Conservation (phyloP, 441 rosid species). For the Aleurites moluccanus region DNA sequence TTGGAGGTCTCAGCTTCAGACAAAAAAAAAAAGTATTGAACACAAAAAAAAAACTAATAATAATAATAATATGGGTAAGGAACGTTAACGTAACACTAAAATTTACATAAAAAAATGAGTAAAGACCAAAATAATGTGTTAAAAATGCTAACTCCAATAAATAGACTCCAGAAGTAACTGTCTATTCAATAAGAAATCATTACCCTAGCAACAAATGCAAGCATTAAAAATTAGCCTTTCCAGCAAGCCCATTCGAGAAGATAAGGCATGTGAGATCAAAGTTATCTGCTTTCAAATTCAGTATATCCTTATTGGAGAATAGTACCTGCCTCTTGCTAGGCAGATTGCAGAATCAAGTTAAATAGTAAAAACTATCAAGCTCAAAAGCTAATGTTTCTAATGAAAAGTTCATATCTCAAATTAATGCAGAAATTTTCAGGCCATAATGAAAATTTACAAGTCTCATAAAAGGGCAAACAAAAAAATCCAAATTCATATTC, state of each 20-base stretch:
- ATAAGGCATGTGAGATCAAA: not conserved
- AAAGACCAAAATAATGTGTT: conserved; percentile 1
- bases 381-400: not conserved
- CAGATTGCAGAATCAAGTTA: not conserved
- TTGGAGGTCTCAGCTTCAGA: not conserved
- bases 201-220: not conserved
- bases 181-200: not conserved
- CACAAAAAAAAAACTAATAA: no score
- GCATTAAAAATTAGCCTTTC: not conserved
- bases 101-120: no score
- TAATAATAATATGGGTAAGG: no score
- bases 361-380: not conserved
- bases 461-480: not conserved
- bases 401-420: not conserved
- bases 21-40: not conserved
- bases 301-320: not conserved
- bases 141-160: not conserved
- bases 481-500: not conserved
- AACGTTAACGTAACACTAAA: no score
- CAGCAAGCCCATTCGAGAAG: not conserved
- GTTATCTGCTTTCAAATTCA: not conserved
- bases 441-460: not conserved
- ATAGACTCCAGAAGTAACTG: not conserved
- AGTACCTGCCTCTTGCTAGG: not conserved
- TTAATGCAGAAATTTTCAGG: not conserved